Base-by-base conservation (phyloP, 2,329 filamentous ascomycete genomes). In the Neonectria coccinea region DNA sequence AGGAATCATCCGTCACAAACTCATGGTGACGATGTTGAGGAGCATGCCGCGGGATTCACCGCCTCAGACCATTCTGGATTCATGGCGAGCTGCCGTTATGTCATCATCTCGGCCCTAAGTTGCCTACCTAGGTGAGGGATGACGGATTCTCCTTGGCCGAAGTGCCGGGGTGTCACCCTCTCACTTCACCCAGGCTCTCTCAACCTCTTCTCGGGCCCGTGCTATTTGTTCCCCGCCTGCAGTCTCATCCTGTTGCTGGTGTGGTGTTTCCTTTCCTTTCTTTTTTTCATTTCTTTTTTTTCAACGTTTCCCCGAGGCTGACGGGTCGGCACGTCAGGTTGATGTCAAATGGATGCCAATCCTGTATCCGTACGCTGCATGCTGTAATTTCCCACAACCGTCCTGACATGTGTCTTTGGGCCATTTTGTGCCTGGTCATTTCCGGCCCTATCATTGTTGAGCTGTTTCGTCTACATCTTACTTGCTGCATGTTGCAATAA, bases 31-130 rank as follows among this genome's bases (percentile, higher is more conserved):
- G 31, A 48, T 61, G 56, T 54, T 70, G 66, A 52, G 68, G 53
- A 3, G n/a, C 54, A 59, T 62, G 36, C 27, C 14, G 53, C 57
- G 59, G 59, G 63, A 69, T 62, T 69, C 59, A 65, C 66, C 67
- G 61, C 63, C 56, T 72, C 62, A 57, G 50, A 47, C 58, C 62
- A 65, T 42, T 9, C 18, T 20, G 39, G 39, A 42, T 42, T 42
- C 39, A 42, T 50, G 48, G 29, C 55, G 33, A 25, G 52, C 54
- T 41, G 60, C 50, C 25, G 58, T 57, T 65, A 62, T 65, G 57
- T 64, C 65, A 67, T 63, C 54, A 67, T 63, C 54, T 61, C 42
- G 52, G 56, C 51, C 39, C 33, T 6, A 5, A 25, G 25, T 25
- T 25, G 25, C 25, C 25, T 61, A n/a, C 33, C 33, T n/a, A 39